Conservation (phyloP, 208 protist species). For the Trypanosoma lewisi region DNA sequence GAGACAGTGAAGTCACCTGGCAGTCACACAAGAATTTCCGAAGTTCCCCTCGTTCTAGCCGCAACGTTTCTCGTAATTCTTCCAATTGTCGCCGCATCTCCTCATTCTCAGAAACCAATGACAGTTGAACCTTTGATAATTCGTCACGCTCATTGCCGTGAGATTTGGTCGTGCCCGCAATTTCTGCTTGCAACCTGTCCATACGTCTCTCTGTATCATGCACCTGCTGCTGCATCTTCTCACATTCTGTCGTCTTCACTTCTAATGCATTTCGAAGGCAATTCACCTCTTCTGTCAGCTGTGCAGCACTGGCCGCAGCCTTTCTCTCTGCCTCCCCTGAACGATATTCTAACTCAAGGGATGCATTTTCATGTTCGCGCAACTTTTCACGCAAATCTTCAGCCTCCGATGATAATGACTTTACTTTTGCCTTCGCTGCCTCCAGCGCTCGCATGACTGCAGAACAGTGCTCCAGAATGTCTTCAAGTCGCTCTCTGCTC, state of each 20-base stretch:
- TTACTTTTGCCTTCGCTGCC: conserved; percentile 6
- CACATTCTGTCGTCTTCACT: conserved; percentile 4
- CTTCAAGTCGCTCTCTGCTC: conserved; percentile 6
- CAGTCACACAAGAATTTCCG: conserved; percentile 12
- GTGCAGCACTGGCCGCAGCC: neutral
- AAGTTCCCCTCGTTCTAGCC: conserved; percentile 5
- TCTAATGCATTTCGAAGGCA: conserved; percentile 12
- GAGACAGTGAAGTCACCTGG: conserved; percentile 6
- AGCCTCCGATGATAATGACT: conserved; percentile 10
- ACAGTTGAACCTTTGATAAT: conserved; percentile 8
- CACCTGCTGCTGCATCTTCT: conserved; percentile 10
- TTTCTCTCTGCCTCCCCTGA: conserved; percentile 1
- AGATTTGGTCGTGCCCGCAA: neutral
- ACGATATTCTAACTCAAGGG: conserved; percentile 5
- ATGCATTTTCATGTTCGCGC: conserved; percentile 8
- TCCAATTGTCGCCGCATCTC: conserved; percentile 15
- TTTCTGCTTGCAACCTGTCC: conserved; percentile 14
- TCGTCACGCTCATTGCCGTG: conserved; percentile 15
- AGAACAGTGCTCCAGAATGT: conserved; percentile 14
- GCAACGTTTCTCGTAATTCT: conserved; percentile 5
- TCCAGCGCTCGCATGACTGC: conserved; percentile 11
- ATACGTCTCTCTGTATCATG: conserved; percentile 3
- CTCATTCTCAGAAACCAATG: conserved; percentile 12
- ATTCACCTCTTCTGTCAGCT: neutral
- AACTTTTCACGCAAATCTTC: conserved; percentile 15